These are phyloP conservation scores for Phyllosticta ampelicida DNA, from an alignment of 2,329 filamentous ascomycete species.

Conservation along the genomic window DNA sequence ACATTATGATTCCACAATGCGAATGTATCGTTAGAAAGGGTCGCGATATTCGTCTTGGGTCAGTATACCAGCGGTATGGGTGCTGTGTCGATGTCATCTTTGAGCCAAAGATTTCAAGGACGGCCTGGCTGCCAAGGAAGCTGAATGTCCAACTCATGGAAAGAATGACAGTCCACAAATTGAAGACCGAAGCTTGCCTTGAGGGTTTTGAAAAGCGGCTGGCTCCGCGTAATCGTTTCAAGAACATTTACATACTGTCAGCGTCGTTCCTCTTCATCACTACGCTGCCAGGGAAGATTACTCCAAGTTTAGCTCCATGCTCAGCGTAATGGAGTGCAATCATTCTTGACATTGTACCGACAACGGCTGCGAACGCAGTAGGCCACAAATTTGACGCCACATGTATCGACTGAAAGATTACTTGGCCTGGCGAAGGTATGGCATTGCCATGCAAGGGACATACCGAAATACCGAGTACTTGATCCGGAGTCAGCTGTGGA, in stretches of 20 bases:
- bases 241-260: not conserved
- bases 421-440: too few species aligned
- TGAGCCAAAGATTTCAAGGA: not conserved
- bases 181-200: not conserved
- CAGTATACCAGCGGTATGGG: not conserved
- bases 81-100: not conserved
- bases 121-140: not conserved
- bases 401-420: not conserved
- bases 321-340: not conserved
- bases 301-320: not conserved
- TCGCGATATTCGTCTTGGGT: not conserved
- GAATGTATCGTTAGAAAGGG: not conserved
- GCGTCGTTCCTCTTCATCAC: not conserved
- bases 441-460: too few species aligned
- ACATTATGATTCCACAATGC: not conserved
- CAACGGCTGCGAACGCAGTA: not conserved
- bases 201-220: not conserved
- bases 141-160: not conserved
- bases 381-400: slow-evolving; percentile 5
- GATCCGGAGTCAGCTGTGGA: too few species aligned
- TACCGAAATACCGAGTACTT: too few species aligned
- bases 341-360: not conserved
- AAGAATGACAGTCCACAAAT: not conserved
- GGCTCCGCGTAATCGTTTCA: not conserved
- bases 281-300: not conserved